Conservation (phyloP, 805 yeast genomes). For the Komagataella pastoris region DNA sequence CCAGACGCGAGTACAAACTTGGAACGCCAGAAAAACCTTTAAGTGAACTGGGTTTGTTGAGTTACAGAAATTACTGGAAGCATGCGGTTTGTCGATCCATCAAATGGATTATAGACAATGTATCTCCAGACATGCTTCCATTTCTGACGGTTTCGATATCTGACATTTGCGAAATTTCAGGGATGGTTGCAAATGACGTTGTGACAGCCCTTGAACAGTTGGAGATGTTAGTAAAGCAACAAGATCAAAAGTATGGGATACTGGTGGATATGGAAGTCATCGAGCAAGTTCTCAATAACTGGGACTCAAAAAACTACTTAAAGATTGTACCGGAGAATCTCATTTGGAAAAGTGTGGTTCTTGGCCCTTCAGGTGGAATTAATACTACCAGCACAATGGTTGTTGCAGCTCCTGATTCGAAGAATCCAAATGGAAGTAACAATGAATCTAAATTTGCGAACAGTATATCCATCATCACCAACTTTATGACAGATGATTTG, state of each 20-base stretch:
- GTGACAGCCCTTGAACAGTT: slow-evolving; percentile 76
- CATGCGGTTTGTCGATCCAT: slow-evolving; percentile 37
- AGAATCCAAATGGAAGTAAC: slow-evolving; percentile 12
- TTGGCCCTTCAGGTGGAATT: slow-evolving; percentile 80
- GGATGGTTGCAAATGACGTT: slow-evolving; percentile 81
- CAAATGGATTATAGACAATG: not conserved
- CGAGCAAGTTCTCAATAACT: slow-evolving; percentile 25
- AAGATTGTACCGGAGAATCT: slow-evolving; percentile 34
- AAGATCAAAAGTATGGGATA: slow-evolving; percentile 34
- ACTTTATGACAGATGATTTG: slow-evolving; percentile 56
- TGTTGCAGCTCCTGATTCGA: slow-evolving; percentile 9
- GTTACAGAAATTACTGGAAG: slow-evolving; percentile 85
- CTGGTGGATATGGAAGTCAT: slow-evolving; percentile 33
- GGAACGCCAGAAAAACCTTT: slow-evolving; percentile 97
- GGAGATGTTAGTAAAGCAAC: slow-evolving; percentile 39
- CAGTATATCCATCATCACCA: slow-evolving; percentile 41
- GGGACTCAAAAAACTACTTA: slow-evolving; percentile 43
- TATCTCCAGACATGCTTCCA: not conserved
- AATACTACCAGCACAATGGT: slow-evolving; percentile 41
- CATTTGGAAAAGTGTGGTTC: slow-evolving; percentile 73
- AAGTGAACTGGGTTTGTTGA: slow-evolving; percentile 70
- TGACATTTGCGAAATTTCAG: slow-evolving; percentile 55
- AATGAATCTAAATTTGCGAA: slow-evolving; percentile 19
- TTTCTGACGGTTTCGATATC: slow-evolving; percentile 32
- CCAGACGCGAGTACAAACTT: slow-evolving; percentile 58